Conservation (phyloP, 306 rosid genomes). For the Mucuna pruriens region DNA sequence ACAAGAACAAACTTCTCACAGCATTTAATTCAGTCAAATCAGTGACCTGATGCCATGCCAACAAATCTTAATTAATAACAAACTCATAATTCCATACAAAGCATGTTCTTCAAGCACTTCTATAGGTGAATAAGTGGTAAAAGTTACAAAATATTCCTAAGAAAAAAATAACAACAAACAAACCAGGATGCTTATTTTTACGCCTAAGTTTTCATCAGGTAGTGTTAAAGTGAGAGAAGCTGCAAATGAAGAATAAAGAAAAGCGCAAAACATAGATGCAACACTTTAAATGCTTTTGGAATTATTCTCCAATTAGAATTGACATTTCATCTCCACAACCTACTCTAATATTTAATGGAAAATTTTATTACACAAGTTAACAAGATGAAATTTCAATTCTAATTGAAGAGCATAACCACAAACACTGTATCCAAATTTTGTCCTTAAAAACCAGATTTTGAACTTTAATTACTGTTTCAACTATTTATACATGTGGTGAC, state of each 20-base stretch:
- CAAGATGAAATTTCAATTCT: neutral
- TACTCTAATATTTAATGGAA: neutral
- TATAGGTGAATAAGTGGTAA: neutral
- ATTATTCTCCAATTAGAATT: neutral
- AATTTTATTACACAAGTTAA: neutral
- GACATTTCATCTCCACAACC: neutral
- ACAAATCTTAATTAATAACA: neutral
- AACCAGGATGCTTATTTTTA: neutral
- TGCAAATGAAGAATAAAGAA: neutral
- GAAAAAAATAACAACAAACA: conserved; percentile 5
- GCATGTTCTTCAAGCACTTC: neutral
- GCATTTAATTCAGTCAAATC: conserved; percentile 12
- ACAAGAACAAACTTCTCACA: neutral
- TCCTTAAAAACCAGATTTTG: neutral
- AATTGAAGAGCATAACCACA: neutral
- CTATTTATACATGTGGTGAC: no score
- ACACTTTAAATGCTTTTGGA: neutral
- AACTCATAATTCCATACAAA: neutral
- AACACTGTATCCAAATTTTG: neutral
- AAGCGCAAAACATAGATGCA: neutral
- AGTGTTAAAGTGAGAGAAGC: neutral
- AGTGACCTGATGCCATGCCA: neutral
- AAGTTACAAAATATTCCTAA: neutral
- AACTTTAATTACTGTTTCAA: neutral
- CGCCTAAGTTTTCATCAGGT: neutral